Evolutionary conservation across 352 stramenopile species (phyloP).

Genomic region (Pythium volutum): DNA sequence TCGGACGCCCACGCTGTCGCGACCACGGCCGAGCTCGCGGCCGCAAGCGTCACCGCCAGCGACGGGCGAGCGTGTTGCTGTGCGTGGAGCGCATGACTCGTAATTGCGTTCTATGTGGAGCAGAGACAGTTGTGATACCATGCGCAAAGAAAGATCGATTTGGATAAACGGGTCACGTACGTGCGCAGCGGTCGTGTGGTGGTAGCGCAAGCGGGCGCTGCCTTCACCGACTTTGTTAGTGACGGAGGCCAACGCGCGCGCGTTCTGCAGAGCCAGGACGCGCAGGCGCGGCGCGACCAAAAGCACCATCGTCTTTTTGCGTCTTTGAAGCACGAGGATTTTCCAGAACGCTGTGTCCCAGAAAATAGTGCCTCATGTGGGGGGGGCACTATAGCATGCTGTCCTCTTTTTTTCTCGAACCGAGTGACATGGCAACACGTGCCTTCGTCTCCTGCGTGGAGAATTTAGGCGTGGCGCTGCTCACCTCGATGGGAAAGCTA

Average conservation of each 20-base stretch:
- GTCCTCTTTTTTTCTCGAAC: no score
- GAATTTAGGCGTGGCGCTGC: no score
- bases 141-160: not conserved
- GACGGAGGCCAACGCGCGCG: not conserved
- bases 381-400: no score
- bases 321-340: no score
- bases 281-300: not conserved
- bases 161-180: not conserved
- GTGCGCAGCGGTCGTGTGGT: not conserved
- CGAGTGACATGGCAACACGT: no score
- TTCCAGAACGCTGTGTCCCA: conserved; percentile 2
- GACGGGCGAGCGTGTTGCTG: not conserved
- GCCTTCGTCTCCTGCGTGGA: no score
- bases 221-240: not conserved
- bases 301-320: conserved; percentile 14
- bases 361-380: not conserved
- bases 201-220: not conserved
- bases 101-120: conserved; percentile 7
- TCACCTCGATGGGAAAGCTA: no score
- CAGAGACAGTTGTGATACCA: not conserved
- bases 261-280: not conserved
- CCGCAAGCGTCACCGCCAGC: not conserved
- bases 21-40: conserved; percentile 3
- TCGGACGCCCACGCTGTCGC: not conserved
- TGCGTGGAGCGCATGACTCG: not conserved